phyloP scores from a whole-genome alignment of 768 basidiomycete species.

The Tremella fuciformis region DNA sequence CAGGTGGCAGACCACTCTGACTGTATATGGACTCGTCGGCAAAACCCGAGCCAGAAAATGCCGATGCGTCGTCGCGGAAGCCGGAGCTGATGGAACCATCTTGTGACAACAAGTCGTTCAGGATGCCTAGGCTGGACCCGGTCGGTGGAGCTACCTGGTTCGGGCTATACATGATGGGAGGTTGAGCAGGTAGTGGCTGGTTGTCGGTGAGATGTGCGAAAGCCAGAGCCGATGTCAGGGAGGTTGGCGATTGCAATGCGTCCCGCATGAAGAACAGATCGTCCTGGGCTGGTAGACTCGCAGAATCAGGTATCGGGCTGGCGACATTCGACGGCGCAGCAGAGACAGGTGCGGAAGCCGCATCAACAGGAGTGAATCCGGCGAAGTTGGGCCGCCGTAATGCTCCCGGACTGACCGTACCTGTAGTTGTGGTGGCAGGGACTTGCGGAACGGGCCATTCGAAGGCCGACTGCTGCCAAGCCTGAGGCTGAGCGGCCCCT shows the following conservation, averaged over 20 bases:
- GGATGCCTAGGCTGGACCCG: slow-evolving; percentile 29
- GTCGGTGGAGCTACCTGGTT: slow-evolving; percentile 10
- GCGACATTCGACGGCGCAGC: slow-evolving; percentile 21
- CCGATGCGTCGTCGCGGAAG: slow-evolving; percentile 28
- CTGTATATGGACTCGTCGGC: slow-evolving; percentile 33
- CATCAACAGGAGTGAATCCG: no score
- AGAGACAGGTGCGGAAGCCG: not conserved
- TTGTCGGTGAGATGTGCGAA: slow-evolving; percentile 1
- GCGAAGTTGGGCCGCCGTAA: slow-evolving; percentile 35
- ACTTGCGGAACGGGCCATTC: not conserved
- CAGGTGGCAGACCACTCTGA: slow-evolving; percentile 35
- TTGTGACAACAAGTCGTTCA: slow-evolving; percentile 33
- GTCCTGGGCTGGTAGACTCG: slow-evolving; percentile 16
- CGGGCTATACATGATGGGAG: slow-evolving; percentile 22
- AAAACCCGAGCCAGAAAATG: slow-evolving; percentile 27
- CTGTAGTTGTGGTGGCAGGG: slow-evolving; percentile 1
- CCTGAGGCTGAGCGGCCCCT: slow-evolving; percentile 15
- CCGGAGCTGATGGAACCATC: slow-evolving; percentile 28
- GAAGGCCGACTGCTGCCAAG: slow-evolving; percentile 6
- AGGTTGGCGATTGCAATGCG: slow-evolving; percentile 19
- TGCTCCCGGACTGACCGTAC: slow-evolving; percentile 38
- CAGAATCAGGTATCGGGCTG: slow-evolving; percentile 18
- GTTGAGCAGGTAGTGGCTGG: slow-evolving; percentile 10
- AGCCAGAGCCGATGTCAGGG: slow-evolving; percentile 15
- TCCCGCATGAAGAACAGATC: slow-evolving; percentile 23